A percentile compares a stretch with the other conserved stretches of the same genome.
Conservation (phyloP, 2,329 filamentous ascomycete species). For the Aspergillus candidus region DNA sequence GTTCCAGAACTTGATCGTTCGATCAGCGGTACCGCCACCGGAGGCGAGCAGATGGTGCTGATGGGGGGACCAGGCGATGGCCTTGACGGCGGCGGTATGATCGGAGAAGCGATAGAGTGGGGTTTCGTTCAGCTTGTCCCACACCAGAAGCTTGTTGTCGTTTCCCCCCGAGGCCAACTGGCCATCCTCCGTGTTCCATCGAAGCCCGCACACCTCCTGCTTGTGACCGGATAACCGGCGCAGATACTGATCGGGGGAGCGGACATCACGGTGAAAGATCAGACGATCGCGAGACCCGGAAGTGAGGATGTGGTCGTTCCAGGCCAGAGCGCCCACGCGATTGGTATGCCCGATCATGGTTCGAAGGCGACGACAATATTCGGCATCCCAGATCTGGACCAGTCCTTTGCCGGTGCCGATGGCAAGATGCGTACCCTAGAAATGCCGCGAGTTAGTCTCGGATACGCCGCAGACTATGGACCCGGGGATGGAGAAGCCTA, state of each 20-base stretch:
- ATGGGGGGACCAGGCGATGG: conserved; percentile 96
- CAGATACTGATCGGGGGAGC: conserved; percentile 84
- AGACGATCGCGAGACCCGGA: conserved; percentile 89
- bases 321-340: conserved; percentile 86
- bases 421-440: conserved; percentile 77
- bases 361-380: conserved; percentile 73
- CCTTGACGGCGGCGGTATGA: conserved; percentile 93
- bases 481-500: conserved; percentile 26
- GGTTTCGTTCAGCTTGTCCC: conserved; percentile 91
- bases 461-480: not conserved
- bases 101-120: conserved; percentile 92
- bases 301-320: conserved; percentile 96
- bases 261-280: conserved; percentile 93
- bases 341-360: conserved; percentile 97
- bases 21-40: conserved; percentile 89
- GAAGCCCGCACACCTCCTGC: conserved; percentile 93
- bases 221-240: conserved; percentile 88
- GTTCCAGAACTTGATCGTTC: conserved; percentile 97
- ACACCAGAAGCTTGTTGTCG: conserved; percentile 98
- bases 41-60: conserved; percentile 91
- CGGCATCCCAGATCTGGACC: conserved; percentile 96
- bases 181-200: conserved; percentile 94
- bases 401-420: conserved; percentile 92
- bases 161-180: conserved; percentile 94
- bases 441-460: conserved; percentile 7